These are phyloP conservation scores for Chondrostereum purpureum DNA, from an alignment of 1,284 basidiomycete genomes.

Conservation along the genomic window DNA sequence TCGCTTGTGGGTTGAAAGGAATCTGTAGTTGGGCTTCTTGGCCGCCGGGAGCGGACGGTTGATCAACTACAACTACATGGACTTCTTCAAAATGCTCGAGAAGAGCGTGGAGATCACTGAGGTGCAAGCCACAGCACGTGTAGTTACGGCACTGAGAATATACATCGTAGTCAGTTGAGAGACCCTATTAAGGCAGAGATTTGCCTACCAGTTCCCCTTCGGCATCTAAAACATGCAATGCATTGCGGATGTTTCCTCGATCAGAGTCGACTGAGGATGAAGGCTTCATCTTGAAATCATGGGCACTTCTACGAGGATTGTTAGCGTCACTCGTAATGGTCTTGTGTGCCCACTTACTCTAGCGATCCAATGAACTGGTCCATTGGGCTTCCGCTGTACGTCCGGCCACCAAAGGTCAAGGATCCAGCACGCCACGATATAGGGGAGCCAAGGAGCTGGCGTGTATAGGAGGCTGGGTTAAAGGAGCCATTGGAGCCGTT, in stretches of 20 bases:
- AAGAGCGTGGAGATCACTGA: constrained; percentile 78
- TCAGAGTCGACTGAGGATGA: constrained; percentile 53
- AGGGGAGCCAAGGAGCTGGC: constrained; percentile 64
- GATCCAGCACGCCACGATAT: constrained; percentile 62
- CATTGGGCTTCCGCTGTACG: constrained; percentile 53
- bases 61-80: constrained; percentile 71
- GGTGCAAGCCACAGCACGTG: constrained; percentile 74
- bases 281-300: constrained; percentile 46
- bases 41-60: constrained; percentile 32
- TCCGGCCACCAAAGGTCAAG: constrained; percentile 46
- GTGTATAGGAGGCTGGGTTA: constrained; percentile 56
- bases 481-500: constrained; percentile 40
- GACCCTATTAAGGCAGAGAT: background rate
- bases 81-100: constrained; percentile 84
- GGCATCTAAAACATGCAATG: constrained; percentile 57
- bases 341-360: constrained; percentile 63
- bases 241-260: constrained; percentile 55
- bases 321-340: constrained; percentile 5
- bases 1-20: constrained; percentile 36
- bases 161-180: constrained; percentile 10
- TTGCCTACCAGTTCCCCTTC: constrained; percentile 62
- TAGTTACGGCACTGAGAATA: constrained; percentile 65
- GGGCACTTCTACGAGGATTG: constrained; percentile 30
- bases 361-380: constrained; percentile 53
- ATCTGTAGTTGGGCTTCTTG: constrained; percentile 36